Evolutionary conservation across 805 yeast species (phyloP).

Genomic region (Yamadazyma takamatsuzukensis): DNA sequence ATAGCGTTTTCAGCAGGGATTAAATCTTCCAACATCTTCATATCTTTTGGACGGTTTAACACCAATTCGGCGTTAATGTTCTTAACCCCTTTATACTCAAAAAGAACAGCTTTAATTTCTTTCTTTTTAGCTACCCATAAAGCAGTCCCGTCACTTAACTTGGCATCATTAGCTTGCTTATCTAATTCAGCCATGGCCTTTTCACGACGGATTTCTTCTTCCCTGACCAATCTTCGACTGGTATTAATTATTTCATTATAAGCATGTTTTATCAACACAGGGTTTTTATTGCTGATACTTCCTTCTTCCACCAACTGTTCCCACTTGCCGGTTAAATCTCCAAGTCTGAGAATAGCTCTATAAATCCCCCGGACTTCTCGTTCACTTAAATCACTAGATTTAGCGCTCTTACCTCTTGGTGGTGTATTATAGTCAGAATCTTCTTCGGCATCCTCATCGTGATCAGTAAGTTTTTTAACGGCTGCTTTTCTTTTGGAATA

Average conservation of each 20-base stretch:
- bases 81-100: conserved; percentile 84
- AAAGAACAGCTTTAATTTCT: conserved; percentile 85
- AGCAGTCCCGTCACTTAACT: conserved; percentile 41
- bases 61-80: conserved; percentile 88
- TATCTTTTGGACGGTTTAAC: conserved; percentile 78
- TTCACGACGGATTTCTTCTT: conserved; percentile 62
- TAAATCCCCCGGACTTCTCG: conserved; percentile 84
- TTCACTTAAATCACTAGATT: conserved; percentile 62
- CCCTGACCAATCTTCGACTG: conserved; percentile 58
- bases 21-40: conserved; percentile 57
- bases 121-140: conserved; percentile 63
- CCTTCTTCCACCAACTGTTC: conserved; percentile 89
- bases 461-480: conserved; percentile 49
- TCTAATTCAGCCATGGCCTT: conserved; percentile 57
- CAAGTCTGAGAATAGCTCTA: conserved; percentile 74
- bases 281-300: conserved; percentile 77
- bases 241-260: conserved; percentile 66
- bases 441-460: conserved; percentile 30
- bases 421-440: conserved; percentile 39
- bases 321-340: conserved; percentile 74
- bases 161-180: conserved; percentile 46
- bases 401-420: conserved; percentile 19
- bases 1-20: conserved; percentile 59
- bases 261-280: conserved; percentile 70
- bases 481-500: conserved; percentile 78